These are phyloP conservation scores for Zygoascus sp. DNA, from an alignment of 1,139 yeast species.

Conservation along the genomic window DNA sequence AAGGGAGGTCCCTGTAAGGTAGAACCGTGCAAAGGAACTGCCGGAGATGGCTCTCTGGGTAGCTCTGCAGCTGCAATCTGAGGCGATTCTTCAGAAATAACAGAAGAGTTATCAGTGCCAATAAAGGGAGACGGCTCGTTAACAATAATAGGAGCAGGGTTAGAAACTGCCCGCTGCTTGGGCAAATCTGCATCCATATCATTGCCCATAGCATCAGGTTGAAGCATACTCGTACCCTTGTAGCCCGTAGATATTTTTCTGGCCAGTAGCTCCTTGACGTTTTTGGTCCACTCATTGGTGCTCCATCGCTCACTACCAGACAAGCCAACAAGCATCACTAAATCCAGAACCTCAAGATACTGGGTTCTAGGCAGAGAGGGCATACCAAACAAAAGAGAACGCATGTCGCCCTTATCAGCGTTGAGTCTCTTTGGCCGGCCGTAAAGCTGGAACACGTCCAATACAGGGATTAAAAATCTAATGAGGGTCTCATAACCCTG, in stretches of 20 bases:
- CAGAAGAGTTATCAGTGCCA: constrained; percentile 3
- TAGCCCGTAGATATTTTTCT: constrained; percentile 68
- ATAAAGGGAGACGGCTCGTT: constrained; percentile 4
- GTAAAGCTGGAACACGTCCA: constrained; percentile 82
- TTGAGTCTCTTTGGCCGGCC: constrained; percentile 88
- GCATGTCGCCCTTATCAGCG: constrained; percentile 78
- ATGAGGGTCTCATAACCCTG: constrained; percentile 93
- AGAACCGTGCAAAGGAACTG: too few species aligned
- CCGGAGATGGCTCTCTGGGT: neutral
- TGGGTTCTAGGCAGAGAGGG: constrained; percentile 89
- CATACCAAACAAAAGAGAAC: constrained; percentile 79
- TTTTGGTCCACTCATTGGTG: constrained; percentile 60
- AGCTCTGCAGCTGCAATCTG: neutral
- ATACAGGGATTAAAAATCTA: constrained; percentile 75
- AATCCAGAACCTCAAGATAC: constrained; percentile 62
- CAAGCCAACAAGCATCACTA: constrained; percentile 41
- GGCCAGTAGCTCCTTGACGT: constrained; percentile 59
- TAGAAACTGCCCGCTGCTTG: constrained; percentile 18
- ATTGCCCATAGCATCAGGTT: neutral
- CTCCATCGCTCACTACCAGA: constrained; percentile 54
- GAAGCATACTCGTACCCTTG: constrained; percentile 63
- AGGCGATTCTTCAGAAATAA: constrained; percentile 3
- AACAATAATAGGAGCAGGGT: constrained; percentile 15
- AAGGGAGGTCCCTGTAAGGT: constrained; percentile 5
- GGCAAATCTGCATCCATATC: constrained; percentile 3